Evolutionary conservation across 148 eudicot genomes (phyloP).

Genomic region (Cornus kousa): DNA sequence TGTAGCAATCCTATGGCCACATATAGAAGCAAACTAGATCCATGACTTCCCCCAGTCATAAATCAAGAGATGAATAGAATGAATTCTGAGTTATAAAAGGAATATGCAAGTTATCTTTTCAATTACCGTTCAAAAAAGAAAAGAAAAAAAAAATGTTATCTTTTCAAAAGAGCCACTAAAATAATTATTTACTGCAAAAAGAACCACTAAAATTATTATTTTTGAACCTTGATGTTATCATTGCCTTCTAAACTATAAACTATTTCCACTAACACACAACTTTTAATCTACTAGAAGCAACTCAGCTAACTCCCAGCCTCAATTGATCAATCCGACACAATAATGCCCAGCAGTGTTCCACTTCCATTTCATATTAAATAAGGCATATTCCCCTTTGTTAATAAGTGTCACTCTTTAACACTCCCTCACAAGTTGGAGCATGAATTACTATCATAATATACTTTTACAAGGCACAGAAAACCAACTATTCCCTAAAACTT

Average conservation of each 20-base stretch:
- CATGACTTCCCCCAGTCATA: not conserved
- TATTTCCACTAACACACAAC: not conserved
- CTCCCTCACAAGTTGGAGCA: too few species aligned
- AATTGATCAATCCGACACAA: not conserved
- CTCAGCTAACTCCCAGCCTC: not conserved
- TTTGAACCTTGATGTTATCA: not conserved
- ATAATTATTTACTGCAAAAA: too few species aligned
- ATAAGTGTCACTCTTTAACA: too few species aligned
- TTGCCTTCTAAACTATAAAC: not conserved
- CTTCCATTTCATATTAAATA: not conserved
- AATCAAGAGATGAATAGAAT: not conserved
- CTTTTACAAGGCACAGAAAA: too few species aligned
- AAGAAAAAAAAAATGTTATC: too few species aligned
- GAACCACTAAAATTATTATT: not conserved
- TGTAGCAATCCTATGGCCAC: not conserved
- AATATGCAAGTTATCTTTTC: not conserved
- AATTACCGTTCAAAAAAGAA: too few species aligned
- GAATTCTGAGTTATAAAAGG: not conserved
- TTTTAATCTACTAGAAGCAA: not conserved
- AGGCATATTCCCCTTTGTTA: too few species aligned
- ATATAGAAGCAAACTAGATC: not conserved
- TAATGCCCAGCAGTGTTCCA: not conserved
- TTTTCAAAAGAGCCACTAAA: not conserved
- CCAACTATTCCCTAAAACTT: too few species aligned
- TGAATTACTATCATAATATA: too few species aligned